phyloP scores from a whole-genome alignment of 192 early-diverging fungal species.

The Coemansia nantahalensis region DNA sequence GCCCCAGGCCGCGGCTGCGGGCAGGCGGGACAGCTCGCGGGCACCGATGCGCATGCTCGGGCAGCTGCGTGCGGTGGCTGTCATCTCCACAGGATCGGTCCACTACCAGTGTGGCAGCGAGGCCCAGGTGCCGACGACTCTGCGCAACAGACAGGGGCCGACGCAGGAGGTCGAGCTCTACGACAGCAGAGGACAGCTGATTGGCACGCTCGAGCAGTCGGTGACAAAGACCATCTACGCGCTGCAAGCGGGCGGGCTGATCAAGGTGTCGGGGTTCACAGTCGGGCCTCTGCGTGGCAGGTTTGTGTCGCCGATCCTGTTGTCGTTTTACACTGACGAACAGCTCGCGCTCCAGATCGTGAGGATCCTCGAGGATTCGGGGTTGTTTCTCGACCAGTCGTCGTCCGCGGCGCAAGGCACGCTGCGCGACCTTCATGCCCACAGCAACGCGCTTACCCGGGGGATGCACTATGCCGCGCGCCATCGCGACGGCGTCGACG shows the following conservation, averaged over 20 bases:
- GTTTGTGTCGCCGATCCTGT: slow-evolving; percentile 30
- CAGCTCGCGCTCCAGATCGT: slow-evolving; percentile 20
- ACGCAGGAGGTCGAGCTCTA: slow-evolving; percentile 29
- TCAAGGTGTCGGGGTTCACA: slow-evolving; percentile 25
- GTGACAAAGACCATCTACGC: slow-evolving; percentile 26
- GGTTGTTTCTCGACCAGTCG: slow-evolving; percentile 43
- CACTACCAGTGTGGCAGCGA: slow-evolving; percentile 23
- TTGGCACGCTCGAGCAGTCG: slow-evolving; percentile 42
- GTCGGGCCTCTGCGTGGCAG: slow-evolving; percentile 29
- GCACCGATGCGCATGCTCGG: slow-evolving; percentile 38
- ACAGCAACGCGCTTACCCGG: slow-evolving; percentile 28
- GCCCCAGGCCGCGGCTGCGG: no score
- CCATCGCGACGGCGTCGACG: slow-evolving; percentile 4
- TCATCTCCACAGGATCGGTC: slow-evolving; percentile 24
- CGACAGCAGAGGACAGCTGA: slow-evolving; percentile 18
- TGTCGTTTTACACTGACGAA: slow-evolving; percentile 37
- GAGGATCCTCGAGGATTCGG: slow-evolving; percentile 24
- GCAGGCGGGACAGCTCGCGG: no score
- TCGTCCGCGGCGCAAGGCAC: slow-evolving; percentile 21
- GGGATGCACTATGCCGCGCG: slow-evolving; percentile 23
- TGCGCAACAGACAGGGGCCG: slow-evolving; percentile 23
- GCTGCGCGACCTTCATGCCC: slow-evolving; percentile 20
- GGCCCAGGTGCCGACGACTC: slow-evolving; percentile 21
- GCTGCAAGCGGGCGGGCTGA: slow-evolving; percentile 21
- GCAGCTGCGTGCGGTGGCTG: slow-evolving; percentile 33